Evolutionary conservation across 345 rosid genomes (phyloP).

Genomic region (Pugionium dolabratum): DNA sequence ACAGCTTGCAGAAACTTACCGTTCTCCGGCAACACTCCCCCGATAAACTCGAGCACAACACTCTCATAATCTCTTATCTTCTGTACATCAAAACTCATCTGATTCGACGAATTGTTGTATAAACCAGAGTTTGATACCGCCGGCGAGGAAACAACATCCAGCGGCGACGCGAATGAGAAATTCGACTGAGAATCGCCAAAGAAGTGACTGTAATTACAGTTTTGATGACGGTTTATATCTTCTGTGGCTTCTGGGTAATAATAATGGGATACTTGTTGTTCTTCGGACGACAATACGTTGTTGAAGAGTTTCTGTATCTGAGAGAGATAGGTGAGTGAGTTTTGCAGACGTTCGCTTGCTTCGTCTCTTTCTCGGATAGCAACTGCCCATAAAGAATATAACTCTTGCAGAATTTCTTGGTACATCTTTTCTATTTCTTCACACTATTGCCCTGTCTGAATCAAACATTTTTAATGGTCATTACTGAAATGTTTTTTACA

Average conservation of each 20-base stretch:
- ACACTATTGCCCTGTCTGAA: background rate
- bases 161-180: conserved; percentile 15
- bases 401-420: conserved; percentile 9
- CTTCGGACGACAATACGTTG: conserved; percentile 16
- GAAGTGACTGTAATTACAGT: background rate
- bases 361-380: conserved; percentile 37
- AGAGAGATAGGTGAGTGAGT: conserved; percentile 11
- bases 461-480: background rate
- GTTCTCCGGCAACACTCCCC: conserved; percentile 46
- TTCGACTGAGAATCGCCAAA: conserved; percentile 2
- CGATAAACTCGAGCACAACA: conserved; percentile 31
- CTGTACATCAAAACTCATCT: conserved; percentile 17
- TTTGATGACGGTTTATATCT: background rate
- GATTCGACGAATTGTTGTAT: background rate
- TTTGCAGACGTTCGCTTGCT: conserved; percentile 28
- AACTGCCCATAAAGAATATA: conserved; percentile 18
- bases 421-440: conserved; percentile 17
- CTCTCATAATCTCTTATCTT: conserved; percentile 26
- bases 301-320: conserved; percentile 12
- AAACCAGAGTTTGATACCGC: conserved; percentile 9
- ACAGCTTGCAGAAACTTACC: conserved; percentile 51
- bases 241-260: conserved; percentile 3
- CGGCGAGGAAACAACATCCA: conserved; percentile 10
- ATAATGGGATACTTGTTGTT: background rate
- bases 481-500: background rate